A percentile compares a stretch with the other conserved stretches of the same genome.
Evolutionary conservation across 2,329 filamentous ascomycete genomes (phyloP).

Genomic region (Trichoderma atroviride): DNA sequence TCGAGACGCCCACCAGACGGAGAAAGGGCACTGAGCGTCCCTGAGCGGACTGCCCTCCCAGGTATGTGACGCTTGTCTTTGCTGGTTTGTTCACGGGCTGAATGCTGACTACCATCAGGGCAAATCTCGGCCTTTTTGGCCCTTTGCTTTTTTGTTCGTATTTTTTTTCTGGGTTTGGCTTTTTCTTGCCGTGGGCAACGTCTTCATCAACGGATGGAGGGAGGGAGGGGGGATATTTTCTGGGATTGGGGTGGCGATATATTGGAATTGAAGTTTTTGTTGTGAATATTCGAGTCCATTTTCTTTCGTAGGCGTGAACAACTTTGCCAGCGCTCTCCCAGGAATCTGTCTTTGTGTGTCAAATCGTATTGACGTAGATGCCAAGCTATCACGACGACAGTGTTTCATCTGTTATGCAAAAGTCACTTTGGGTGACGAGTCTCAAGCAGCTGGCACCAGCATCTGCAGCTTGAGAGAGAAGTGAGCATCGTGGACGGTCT

Average conservation of each 20-base stretch:
- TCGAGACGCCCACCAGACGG: background rate
- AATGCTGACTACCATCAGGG: background rate
- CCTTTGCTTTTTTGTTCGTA: background rate
- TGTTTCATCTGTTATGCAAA: background rate
- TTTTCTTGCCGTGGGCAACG: background rate
- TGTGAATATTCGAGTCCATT: background rate
- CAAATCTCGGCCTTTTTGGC: background rate
- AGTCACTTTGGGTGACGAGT: background rate
- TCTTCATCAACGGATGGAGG: background rate
- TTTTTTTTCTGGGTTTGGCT: background rate
- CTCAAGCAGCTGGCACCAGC: no score
- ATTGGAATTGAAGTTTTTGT: background rate
- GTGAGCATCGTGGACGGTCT: no score
- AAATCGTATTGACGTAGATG: background rate
- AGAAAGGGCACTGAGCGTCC: no score
- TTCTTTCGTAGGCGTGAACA: background rate
- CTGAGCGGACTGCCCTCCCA: background rate
- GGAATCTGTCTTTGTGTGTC: background rate
- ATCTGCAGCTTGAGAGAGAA: no score
- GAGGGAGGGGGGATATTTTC: no score
- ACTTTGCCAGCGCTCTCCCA: background rate
- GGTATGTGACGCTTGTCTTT: background rate
- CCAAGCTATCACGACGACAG: background rate
- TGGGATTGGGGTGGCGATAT: no score
- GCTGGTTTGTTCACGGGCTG: no score